These are phyloP conservation scores for Macrophomina tecta DNA, from an alignment of 2,329 filamentous ascomycete species.

Conservation along the genomic window DNA sequence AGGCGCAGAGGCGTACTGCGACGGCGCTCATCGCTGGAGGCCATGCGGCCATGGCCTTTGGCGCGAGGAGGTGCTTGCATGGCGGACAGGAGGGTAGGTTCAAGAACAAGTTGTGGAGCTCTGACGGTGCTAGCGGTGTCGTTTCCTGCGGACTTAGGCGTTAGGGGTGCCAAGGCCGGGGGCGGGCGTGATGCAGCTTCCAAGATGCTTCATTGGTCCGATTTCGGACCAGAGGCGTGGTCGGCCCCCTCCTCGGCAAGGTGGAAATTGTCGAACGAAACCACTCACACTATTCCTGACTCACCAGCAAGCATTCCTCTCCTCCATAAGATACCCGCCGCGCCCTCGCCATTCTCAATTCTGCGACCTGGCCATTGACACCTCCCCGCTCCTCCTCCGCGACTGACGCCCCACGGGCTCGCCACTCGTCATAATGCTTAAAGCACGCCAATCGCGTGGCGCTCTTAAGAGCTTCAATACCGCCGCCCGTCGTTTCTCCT, in stretches of 20 bases:
- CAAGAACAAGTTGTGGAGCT: neutral
- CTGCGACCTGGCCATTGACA: conserved; percentile 21
- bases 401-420: conserved; percentile 15
- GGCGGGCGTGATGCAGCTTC: conserved; percentile 12
- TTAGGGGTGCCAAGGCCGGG: conserved; percentile 1
- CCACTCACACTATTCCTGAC: conserved; percentile 14
- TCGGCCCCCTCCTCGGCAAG: conserved; percentile 18
- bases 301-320: conserved; percentile 27
- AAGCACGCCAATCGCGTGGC: conserved; percentile 44
- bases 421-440: conserved; percentile 37
- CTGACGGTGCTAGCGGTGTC: neutral
- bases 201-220: conserved; percentile 8
- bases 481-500: conserved; percentile 52
- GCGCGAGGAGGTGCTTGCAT: conserved; percentile 27
- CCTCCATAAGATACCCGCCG: conserved; percentile 17
- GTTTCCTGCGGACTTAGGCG: conserved; percentile 4
- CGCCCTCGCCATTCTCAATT: neutral
- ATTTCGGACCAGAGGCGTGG: neutral
- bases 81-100: neutral
- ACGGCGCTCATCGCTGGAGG: conserved; percentile 41
- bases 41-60: conserved; percentile 39
- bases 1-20: conserved; percentile 32
- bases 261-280: conserved; percentile 10
- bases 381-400: conserved; percentile 18
- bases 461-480: conserved; percentile 46